phyloP scores from a whole-genome alignment of 192 early-diverging fungal species.

The Dispira simplex region DNA sequence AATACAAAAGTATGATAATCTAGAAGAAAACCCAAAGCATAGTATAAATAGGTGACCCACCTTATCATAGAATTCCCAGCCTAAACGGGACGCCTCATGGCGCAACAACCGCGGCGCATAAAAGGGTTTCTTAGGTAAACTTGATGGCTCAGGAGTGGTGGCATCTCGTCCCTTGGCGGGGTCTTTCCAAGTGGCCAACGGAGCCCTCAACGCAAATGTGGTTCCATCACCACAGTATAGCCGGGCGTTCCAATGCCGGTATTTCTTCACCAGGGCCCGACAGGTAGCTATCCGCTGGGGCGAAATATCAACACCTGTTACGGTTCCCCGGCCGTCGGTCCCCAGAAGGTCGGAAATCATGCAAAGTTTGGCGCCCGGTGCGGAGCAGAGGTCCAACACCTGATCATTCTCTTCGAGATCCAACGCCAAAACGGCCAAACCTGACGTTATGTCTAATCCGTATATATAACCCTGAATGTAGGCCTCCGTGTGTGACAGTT shows the following conservation, averaged over 20 bases:
- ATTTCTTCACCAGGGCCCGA: slow-evolving; percentile 55
- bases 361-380: slow-evolving; percentile 80
- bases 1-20: no score
- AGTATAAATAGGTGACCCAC: slow-evolving; percentile 16
- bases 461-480: slow-evolving; percentile 25
- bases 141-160: not conserved
- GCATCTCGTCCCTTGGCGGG: slow-evolving; percentile 9
- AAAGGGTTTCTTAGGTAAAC: slow-evolving; percentile 35
- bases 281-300: slow-evolving; percentile 56
- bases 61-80: slow-evolving; percentile 39
- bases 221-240: slow-evolving; percentile 77
- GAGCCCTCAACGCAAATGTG: slow-evolving; percentile 52
- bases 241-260: slow-evolving; percentile 31
- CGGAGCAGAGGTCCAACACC: slow-evolving; percentile 80
- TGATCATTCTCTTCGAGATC: slow-evolving; percentile 58
- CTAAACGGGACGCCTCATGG: slow-evolving; percentile 32
- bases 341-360: slow-evolving; percentile 52
- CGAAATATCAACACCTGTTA: slow-evolving; percentile 86
- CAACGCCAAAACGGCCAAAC: slow-evolving; percentile 65
- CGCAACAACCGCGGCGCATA: slow-evolving; percentile 57
- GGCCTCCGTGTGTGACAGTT: not conserved
- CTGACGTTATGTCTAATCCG: slow-evolving; percentile 78
- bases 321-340: slow-evolving; percentile 48
- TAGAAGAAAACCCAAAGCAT: no score
- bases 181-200: slow-evolving; percentile 27